Percentiles rank a stretch among this genome's conserved stretches.
phyloP scores from a whole-genome alignment of 768 basidiomycete genomes.

The Kwoniella shandongensis region DNA sequence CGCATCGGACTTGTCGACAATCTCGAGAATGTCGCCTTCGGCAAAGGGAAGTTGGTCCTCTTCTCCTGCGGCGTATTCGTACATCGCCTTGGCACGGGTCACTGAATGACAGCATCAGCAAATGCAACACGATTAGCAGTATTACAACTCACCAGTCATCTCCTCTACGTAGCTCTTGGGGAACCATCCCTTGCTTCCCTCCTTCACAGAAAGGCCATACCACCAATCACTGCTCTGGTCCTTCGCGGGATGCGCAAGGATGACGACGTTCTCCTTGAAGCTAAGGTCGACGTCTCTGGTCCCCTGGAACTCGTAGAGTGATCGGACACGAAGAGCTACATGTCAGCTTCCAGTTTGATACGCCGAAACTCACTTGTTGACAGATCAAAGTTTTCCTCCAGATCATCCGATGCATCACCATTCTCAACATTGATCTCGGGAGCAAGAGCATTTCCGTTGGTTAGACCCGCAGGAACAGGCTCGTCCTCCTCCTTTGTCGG shows the following conservation, averaged over 20 bases:
- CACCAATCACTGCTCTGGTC: slow-evolving; percentile 82
- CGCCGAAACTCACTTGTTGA: slow-evolving; percentile 44
- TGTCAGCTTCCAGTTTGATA: background rate
- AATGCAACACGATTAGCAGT: slow-evolving; percentile 13
- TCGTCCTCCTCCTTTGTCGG: slow-evolving; percentile 62
- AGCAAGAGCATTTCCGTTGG: slow-evolving; percentile 14
- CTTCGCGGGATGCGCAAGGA: slow-evolving; percentile 82
- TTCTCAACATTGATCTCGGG: slow-evolving; percentile 15
- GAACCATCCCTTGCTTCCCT: slow-evolving; percentile 78
- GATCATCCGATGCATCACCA: slow-evolving; percentile 51
- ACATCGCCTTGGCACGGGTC: slow-evolving; percentile 76
- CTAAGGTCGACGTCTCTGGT: slow-evolving; percentile 84
- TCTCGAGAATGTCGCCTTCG: slow-evolving; percentile 73
- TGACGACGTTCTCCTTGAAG: slow-evolving; percentile 75
- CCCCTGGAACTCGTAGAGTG: slow-evolving; percentile 80
- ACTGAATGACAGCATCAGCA: slow-evolving; percentile 20
- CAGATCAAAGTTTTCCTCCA: slow-evolving; percentile 51
- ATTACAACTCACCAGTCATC: slow-evolving; percentile 63
- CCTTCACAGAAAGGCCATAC: slow-evolving; percentile 71
- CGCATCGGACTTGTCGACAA: slow-evolving; percentile 77
- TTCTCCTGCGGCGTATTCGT: slow-evolving; percentile 68
- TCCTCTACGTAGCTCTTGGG: slow-evolving; percentile 83
- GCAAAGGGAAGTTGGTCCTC: slow-evolving; percentile 80
- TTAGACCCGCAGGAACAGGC: slow-evolving; percentile 31
- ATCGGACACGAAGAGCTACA: slow-evolving; percentile 70